Conservation (phyloP, 306 rosid species). For the Potentilla sterilis region DNA sequence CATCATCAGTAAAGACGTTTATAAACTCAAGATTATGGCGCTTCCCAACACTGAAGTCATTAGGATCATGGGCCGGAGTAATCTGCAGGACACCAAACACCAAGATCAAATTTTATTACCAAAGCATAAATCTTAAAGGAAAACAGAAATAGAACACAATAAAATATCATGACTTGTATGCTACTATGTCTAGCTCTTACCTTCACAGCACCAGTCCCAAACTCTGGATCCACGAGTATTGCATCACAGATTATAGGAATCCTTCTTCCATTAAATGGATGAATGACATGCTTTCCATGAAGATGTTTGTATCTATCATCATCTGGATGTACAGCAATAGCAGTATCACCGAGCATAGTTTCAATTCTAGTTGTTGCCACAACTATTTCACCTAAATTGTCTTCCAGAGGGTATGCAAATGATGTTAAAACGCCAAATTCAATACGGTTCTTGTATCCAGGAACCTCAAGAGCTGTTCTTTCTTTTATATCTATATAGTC, state of each 20-base stretch:
- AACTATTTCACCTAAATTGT: constrained; percentile 75
- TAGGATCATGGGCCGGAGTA: constrained; percentile 99
- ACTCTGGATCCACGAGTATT: constrained; percentile 83
- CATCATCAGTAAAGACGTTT: constrained; percentile 81
- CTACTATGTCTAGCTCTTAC: constrained; percentile 34
- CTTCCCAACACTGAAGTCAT: constrained; percentile 91
- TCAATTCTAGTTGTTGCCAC: constrained; percentile 95
- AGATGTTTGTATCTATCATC: constrained; percentile 67
- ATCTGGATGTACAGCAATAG: constrained; percentile 81
- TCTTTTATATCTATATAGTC: constrained; percentile 82
- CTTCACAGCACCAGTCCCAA: constrained; percentile 99
- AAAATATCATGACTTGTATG: background rate
- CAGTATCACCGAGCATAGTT: constrained; percentile 98
- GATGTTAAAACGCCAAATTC: constrained; percentile 89
- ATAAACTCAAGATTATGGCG: constrained; percentile 81
- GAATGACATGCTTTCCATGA: constrained; percentile 84
- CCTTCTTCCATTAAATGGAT: constrained; percentile 83
- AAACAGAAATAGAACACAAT: background rate
- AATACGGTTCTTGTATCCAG: constrained; percentile 76
- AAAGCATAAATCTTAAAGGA: constrained; percentile 14
- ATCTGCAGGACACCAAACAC: constrained; percentile 55
- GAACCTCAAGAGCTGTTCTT: constrained; percentile 63
- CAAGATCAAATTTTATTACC: constrained; percentile 14
- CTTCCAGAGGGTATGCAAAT: constrained; percentile 86
- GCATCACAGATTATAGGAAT: constrained; percentile 82